Base-by-base conservation (phyloP, 305 asterid species). In the Caryopteris hybrid region DNA sequence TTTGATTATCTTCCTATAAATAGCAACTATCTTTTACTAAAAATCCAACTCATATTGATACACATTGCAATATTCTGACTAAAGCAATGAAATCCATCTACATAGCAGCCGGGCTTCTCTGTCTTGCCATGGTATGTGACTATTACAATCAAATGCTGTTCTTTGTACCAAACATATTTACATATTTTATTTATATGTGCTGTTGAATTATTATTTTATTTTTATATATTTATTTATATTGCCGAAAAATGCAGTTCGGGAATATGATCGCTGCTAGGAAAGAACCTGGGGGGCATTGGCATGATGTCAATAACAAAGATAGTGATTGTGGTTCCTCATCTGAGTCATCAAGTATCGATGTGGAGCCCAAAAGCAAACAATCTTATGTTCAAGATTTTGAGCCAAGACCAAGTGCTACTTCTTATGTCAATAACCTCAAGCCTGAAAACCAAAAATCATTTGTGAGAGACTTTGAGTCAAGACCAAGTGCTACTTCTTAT, bases 41-140 rank as follows among this genome's bases (percentile, higher is more conserved):
- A 43, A 8, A 23, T 17, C 51, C 54, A 42, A 50, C 34, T n/a
- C 64, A 52, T 4, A 51, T n/a, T n/a, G 18, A 70, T 7, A 51
- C 1, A 29, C 25, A 69, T 52, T 61, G 22, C 13, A 46, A 16
- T 33, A 55, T 23, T 17, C 5, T 9, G 7, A 8, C 3, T 33
- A 54, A 38, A 70, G 33, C 58, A 0, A 80, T 73, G 81, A 72
- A 65, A 42, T 63, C 67, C 6, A 13, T 45, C 4, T 2, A 38
- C n/a, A 18, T 55, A 61, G 60, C 69, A 41, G 34, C 68, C 7
- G 50, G 38, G 16, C 56, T 76, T 64, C 27, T 70, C 73, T 58
- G 59, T 6, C 69, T 82, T 45, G 68, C 69, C 42, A 13, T 82
- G 80, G 84, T 79, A 74, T 71, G 75, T n/a, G n/a, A n/a, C n/a